A percentile compares a stretch with the other conserved stretches of the same genome.
These are phyloP conservation scores for Paracamarosporium sp. DNA, from an alignment of 2,329 filamentous ascomycete species.

Conservation along the genomic window DNA sequence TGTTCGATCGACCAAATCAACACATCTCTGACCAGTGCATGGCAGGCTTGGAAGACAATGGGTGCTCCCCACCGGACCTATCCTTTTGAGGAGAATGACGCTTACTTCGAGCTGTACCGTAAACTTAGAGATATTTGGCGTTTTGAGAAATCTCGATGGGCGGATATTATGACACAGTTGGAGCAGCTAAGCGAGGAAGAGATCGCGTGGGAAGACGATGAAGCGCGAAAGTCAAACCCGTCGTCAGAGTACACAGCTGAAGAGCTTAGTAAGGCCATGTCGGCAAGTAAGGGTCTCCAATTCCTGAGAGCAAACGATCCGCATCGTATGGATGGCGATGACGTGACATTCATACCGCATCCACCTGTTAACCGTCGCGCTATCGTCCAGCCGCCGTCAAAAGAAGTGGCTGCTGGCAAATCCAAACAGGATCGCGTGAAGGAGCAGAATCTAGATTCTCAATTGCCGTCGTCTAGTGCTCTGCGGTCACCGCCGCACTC, in stretches of 20 bases:
- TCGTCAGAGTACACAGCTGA: neutral
- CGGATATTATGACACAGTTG: neutral
- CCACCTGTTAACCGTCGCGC: neutral
- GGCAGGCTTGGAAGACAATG: neutral
- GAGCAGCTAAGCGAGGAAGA: neutral
- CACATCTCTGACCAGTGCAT: neutral
- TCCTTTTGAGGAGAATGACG: neutral
- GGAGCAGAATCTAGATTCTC: neutral
- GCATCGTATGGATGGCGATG: neutral
- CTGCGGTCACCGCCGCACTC: neutral
- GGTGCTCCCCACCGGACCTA: neutral
- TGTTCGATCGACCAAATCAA: neutral
- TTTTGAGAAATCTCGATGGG: neutral
- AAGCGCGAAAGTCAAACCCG: neutral
- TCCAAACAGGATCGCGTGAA: too few relatives aligned
- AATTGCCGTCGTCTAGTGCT: neutral
- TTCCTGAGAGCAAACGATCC: neutral
- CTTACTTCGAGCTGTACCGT: neutral
- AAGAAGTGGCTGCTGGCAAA: neutral
- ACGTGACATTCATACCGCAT: neutral
- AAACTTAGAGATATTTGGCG: neutral
- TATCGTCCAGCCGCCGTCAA: neutral
- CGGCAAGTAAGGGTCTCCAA: neutral
- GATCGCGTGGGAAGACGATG: neutral
- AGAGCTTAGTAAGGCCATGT: neutral